Conservation (phyloP, 495 filamentous ascomycete genomes). For the Margaritispora aquatica region DNA sequence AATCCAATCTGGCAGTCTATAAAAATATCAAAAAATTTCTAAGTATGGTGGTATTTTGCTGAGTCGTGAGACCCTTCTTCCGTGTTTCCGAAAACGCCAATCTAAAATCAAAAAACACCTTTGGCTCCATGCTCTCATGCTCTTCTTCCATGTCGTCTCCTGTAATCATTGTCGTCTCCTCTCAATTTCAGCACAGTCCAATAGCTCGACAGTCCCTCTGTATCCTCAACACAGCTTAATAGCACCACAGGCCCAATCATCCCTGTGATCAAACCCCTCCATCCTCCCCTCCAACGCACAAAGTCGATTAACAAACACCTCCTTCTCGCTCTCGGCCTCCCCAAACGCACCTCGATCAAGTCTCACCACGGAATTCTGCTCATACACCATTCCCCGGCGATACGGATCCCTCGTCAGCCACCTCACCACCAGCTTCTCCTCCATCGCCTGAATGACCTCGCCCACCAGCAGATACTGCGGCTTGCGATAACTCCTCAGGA, state of each 20-base stretch:
- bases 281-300: slow-evolving; percentile 14
- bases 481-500: slow-evolving; percentile 4
- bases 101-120: background rate
- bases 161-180: no score
- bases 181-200: no score
- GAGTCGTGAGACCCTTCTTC: background rate
- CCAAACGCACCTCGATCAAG: background rate
- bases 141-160: no score
- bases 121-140: no score
- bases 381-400: slow-evolving; percentile 8
- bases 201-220: no score
- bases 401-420: slow-evolving; percentile 15
- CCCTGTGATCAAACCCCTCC: slow-evolving; percentile 7
- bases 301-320: background rate
- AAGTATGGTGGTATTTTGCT: background rate
- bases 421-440: slow-evolving; percentile 2
- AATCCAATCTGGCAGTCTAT: background rate
- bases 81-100: background rate
- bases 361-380: slow-evolving; percentile 5
- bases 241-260: slow-evolving; percentile 10
- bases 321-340: background rate
- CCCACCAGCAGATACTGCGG: slow-evolving; percentile 9
- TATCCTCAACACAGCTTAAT: slow-evolving; percentile 12
- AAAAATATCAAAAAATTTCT: background rate
- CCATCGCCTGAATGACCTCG: background rate